Percentiles rank a stretch among this genome's conserved stretches.
These are phyloP conservation scores for Podospora bellae-mahoneyi DNA, from an alignment of 495 filamentous ascomycete species.

Conservation along the genomic window DNA sequence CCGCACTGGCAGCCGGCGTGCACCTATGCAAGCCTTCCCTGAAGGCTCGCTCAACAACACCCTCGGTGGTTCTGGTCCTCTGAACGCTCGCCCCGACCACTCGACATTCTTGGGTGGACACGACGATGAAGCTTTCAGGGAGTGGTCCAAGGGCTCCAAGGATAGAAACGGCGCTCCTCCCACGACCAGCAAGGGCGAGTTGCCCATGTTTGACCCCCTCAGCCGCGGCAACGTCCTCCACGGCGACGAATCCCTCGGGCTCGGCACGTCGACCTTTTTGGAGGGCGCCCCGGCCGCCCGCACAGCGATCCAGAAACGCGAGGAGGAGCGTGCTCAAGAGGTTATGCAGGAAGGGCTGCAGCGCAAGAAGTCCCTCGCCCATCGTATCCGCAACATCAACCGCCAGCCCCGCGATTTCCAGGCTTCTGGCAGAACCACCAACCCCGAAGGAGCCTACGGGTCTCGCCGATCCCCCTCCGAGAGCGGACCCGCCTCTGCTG, in stretches of 20 bases:
- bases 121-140: constrained; percentile 78
- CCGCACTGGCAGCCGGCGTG: constrained; percentile 72
- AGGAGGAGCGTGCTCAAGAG: constrained; percentile 60
- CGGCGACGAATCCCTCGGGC: constrained; percentile 75
- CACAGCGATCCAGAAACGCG: constrained; percentile 73
- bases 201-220: constrained; percentile 49
- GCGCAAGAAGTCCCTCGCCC: constrained; percentile 91
- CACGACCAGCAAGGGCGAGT: constrained; percentile 35
- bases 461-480: constrained; percentile 47
- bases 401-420: constrained; percentile 49
- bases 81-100: constrained; percentile 78
- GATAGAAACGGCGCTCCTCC: constrained; percentile 16
- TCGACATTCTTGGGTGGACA: constrained; percentile 74
- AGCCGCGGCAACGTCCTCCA: constrained; percentile 66
- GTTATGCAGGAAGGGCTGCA: constrained; percentile 60
- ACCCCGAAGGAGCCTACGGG: constrained; percentile 42
- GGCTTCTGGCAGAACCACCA: constrained; percentile 52
- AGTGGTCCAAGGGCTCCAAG: constrained; percentile 53
- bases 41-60: constrained; percentile 87
- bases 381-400: constrained; percentile 72
- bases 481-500: constrained; percentile 65
- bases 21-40: constrained; percentile 96
- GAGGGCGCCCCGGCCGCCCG: constrained; percentile 89
- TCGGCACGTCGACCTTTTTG: constrained; percentile 93
- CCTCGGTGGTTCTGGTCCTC: constrained; percentile 80